A percentile compares a stretch with the other conserved stretches of the same genome.
Conservation (phyloP, 192 early-diverging fungal genomes). For the Coemansia sp. region DNA sequence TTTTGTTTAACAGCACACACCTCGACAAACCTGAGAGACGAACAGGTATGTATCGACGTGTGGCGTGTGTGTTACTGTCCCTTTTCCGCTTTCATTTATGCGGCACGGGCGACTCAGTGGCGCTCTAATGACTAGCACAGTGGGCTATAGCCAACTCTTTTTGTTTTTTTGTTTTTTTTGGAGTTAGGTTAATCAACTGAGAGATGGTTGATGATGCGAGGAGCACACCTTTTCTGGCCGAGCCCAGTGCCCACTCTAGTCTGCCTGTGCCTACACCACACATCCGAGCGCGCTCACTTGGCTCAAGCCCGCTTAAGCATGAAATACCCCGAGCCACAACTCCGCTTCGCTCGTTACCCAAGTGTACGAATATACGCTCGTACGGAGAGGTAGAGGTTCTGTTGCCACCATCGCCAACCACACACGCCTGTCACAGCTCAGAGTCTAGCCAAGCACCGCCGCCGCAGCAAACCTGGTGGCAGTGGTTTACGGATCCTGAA, state of each 20-base stretch:
- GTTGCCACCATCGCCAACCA: neutral
- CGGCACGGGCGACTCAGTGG: neutral
- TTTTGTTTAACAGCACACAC: neutral
- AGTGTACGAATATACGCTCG: neutral
- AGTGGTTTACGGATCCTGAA: conserved; percentile 13
- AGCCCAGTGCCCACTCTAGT: neutral
- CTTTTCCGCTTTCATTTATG: neutral
- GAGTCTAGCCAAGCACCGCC: neutral
- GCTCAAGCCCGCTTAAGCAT: neutral
- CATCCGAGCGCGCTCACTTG: neutral
- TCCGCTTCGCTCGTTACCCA: neutral
- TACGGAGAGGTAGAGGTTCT: neutral
- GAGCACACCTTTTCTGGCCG: neutral
- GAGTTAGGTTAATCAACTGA: neutral
- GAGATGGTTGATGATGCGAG: neutral
- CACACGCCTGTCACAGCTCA: neutral
- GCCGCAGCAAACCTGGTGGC: conserved; percentile 4
- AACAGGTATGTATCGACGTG: neutral
- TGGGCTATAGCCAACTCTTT: neutral
- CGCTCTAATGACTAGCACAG: neutral
- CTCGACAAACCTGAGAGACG: neutral
- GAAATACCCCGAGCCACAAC: neutral
- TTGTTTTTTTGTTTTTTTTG: neutral
- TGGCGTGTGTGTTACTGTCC: neutral
- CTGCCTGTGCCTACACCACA: neutral